phyloP scores from a whole-genome alignment of 75 land plant species.

The Pinus taeda region DNA sequence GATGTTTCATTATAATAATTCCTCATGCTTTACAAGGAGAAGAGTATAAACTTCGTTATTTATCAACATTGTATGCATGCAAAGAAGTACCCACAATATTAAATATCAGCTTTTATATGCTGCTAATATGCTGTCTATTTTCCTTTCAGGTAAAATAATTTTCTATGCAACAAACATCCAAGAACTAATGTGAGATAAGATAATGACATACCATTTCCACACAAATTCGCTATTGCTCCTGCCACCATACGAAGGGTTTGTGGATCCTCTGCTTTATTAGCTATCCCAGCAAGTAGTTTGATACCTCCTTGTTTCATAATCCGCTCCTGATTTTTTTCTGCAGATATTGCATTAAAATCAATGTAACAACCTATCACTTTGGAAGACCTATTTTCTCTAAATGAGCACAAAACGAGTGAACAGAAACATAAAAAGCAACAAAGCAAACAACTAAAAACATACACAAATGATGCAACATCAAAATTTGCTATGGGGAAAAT shows the following conservation, averaged over 20 bases:
- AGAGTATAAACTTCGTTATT: too few relatives aligned
- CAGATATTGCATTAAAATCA: neutral
- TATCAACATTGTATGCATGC: too few relatives aligned
- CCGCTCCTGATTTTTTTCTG: slow-evolving; percentile 77
- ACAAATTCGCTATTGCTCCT: slow-evolving; percentile 91
- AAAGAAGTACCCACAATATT: too few relatives aligned
- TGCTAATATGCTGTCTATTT: too few relatives aligned
- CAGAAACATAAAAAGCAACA: neutral
- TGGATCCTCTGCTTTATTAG: slow-evolving; percentile 70
- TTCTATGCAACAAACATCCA: too few relatives aligned
- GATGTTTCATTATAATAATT: too few relatives aligned
- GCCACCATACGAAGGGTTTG: slow-evolving; percentile 92
- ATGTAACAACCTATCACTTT: neutral
- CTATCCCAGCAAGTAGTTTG: slow-evolving; percentile 57
- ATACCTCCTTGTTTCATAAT: slow-evolving; percentile 80
- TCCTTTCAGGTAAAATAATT: neutral
- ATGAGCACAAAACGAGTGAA: too few relatives aligned
- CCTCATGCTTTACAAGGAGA: too few relatives aligned
- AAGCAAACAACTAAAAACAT: neutral
- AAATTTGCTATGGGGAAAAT: neutral
- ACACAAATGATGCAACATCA: neutral
- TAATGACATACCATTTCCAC: slow-evolving; percentile 75
- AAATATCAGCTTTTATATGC: too few relatives aligned
- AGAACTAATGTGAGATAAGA: too few relatives aligned
- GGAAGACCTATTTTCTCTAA: too few relatives aligned